Base-by-base conservation (phyloP, 2,329 filamentous ascomycete species). In the Penicillium expansum region DNA sequence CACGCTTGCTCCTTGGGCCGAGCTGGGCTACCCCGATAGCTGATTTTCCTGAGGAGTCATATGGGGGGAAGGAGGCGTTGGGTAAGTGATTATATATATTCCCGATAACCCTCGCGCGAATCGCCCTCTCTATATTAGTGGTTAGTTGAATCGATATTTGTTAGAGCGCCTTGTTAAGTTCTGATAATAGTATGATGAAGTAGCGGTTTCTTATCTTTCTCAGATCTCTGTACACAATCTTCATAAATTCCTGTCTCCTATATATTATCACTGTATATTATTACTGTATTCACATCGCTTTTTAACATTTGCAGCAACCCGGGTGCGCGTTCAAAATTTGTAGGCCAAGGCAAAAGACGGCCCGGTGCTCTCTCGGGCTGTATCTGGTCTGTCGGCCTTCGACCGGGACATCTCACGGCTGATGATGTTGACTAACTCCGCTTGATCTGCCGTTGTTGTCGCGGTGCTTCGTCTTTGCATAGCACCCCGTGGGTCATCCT, bases 291-390 rank as follows among this genome's bases (percentile, higher is more conserved):
- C 1, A 10, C 13, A 27, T 27, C 16, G 27, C 6, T 3, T 32
- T 45, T 32, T 5, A 5, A 4, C 4, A 32, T 30, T 9, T 4
- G 4, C 7, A 20, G n/a, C 4, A 20, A 30, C n/a, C 2, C 2
- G 0, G 7, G 13, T 3, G 35, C 9, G 5, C 5, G 22, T n/a
- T 52, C 27, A 52, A 5, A 39, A 38, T 33, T 44, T 58, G 11
- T 42, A 64, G 6, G 62, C 52, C 35, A 64, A 37, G 43, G 54
- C 44, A 22, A 64, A 64, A 14, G 42, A 55, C 0, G 62, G 62
- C 5, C 59, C 61, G 38, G 51, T 52, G 18, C 38, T 62, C 4
- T 56, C 49, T 4, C 58, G 55, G 8, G 49, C 49, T 4, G 35
- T 55, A 3, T 38, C 14, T 10, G 30, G 27, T 11, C 47, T 52